Conservation (phyloP, 2,329 filamentous ascomycete species). For the Calonectria hongkongensis region DNA sequence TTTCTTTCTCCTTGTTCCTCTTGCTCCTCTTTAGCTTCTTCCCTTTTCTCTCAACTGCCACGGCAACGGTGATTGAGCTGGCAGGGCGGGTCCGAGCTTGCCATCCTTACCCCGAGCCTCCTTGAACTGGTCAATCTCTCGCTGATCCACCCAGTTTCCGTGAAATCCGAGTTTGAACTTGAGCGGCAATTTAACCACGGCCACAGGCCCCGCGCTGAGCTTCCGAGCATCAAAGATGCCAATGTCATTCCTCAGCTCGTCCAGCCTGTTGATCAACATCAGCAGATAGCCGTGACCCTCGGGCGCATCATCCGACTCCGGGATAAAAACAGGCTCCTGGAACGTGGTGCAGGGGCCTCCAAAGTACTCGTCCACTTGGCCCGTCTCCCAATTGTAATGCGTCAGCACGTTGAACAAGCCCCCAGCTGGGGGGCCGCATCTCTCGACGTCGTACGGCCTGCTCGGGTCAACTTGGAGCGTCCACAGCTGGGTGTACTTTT, state of each 20-base stretch:
- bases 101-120: no score
- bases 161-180: constrained; percentile 18
- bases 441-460: background rate
- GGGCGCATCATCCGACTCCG: background rate
- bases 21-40: no score
- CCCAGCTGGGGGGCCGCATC: constrained; percentile 32
- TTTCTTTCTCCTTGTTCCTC: no score
- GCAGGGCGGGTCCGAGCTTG: no score
- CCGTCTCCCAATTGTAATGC: constrained; percentile 35
- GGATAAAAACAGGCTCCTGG: constrained; percentile 35
- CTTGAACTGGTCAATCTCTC: no score
- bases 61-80: no score
- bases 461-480: constrained; percentile 9
- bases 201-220: background rate
- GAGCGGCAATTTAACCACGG: constrained; percentile 14
- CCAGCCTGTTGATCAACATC: constrained; percentile 30
- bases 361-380: background rate
- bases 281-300: constrained; percentile 27
- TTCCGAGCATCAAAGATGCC: constrained; percentile 28
- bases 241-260: constrained; percentile 23
- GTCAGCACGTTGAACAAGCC: constrained; percentile 29
- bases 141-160: constrained; percentile 12
- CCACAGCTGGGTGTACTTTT: constrained; percentile 36
- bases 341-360: constrained; percentile 11
- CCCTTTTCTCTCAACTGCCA: no score